These are phyloP conservation scores for Candida dendrica DNA, from an alignment of 805 yeast species.

Conservation along the genomic window DNA sequence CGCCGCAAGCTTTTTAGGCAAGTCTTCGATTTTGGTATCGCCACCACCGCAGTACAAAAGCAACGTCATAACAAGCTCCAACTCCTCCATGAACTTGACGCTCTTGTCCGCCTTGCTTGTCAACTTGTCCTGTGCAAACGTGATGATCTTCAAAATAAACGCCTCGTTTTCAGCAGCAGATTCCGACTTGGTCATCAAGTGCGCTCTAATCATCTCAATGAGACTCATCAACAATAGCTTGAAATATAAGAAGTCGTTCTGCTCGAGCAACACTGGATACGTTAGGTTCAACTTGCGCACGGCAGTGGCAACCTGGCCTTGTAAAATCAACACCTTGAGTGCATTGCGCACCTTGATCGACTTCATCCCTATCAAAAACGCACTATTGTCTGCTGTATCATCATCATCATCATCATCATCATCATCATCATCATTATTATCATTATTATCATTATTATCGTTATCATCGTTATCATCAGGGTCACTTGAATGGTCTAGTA, in stretches of 20 bases:
- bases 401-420: too few relatives aligned
- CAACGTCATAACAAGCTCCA: constrained; percentile 81
- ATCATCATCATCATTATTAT: not conserved
- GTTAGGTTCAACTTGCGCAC: constrained; percentile 47
- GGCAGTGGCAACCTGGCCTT: constrained; percentile 56
- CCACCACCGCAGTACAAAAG: constrained; percentile 34
- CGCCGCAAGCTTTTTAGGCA: constrained; percentile 48
- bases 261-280: constrained; percentile 61
- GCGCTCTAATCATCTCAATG: constrained; percentile 67
- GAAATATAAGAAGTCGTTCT: constrained; percentile 60
- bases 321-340: constrained; percentile 45
- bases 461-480: too few relatives aligned
- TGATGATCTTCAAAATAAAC: constrained; percentile 46
- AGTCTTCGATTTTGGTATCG: constrained; percentile 23
- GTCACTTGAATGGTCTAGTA: too few relatives aligned
- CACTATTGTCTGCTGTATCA: not conserved
- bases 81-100: constrained; percentile 53
- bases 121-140: constrained; percentile 55
- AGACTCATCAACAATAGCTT: constrained; percentile 64
- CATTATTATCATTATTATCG: constrained; percentile 4
- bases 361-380: constrained; percentile 31
- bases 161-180: constrained; percentile 15
- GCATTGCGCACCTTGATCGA: constrained; percentile 46
- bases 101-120: constrained; percentile 56
- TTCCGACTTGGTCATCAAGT: constrained; percentile 18